Evolutionary conservation across 1,139 yeast genomes (phyloP).

Genomic region (Scheffersomyces stambukii): DNA sequence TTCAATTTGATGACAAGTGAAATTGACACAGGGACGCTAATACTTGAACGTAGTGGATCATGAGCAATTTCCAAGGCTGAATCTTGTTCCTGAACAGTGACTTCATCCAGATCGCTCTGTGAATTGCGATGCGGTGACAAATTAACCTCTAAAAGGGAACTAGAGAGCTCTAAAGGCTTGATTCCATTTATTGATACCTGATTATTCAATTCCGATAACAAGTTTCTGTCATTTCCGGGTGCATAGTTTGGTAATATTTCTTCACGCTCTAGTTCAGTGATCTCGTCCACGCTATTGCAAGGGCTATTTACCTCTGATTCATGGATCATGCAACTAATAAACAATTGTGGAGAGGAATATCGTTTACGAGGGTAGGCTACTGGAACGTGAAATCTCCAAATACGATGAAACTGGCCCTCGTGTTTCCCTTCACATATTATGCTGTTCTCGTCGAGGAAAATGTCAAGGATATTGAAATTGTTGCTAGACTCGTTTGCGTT

Average conservation of each 20-base stretch:
- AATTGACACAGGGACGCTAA: conserved; percentile 19
- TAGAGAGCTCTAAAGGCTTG: too few species aligned
- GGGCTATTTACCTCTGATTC: conserved; percentile 6
- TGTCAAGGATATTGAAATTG: conserved; percentile 14
- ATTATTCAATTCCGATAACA: conserved; percentile 23
- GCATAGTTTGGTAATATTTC: conserved; percentile 15
- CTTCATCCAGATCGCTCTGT: too few species aligned
- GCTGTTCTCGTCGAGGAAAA: conserved; percentile 11
- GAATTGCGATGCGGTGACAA: too few species aligned
- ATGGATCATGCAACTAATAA: conserved; percentile 21
- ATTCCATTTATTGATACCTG: too few species aligned
- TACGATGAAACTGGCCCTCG: conserved; percentile 9
- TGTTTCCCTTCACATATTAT: conserved; percentile 1
- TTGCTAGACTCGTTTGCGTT: too few species aligned
- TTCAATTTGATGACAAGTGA: conserved; percentile 49
- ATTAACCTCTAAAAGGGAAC: too few species aligned
- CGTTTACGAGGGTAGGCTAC: conserved; percentile 35
- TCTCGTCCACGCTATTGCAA: conserved; percentile 1
- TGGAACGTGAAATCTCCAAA: conserved; percentile 36
- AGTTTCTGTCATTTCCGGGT: conserved; percentile 18
- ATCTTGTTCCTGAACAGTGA: too few species aligned
- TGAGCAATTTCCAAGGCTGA: too few species aligned
- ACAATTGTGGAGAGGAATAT: conserved; percentile 26
- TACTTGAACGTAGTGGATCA: conserved; percentile 2
- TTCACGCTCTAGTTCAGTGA: not conserved